Evolutionary conservation across 192 early-diverging fungal species (phyloP).

Genomic region (Lobosporangium transversale): DNA sequence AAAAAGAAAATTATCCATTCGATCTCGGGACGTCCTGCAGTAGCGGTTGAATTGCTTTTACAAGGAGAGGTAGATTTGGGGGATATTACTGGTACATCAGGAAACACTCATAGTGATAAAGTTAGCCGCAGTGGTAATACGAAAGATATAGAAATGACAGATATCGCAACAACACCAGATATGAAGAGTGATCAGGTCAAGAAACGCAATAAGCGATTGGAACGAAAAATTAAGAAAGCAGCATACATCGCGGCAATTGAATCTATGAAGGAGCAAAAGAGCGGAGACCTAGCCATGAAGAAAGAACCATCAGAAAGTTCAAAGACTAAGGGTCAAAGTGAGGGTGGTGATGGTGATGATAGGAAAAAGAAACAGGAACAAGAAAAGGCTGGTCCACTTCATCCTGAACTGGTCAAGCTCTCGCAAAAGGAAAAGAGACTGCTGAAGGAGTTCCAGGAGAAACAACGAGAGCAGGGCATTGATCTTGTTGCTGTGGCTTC

Average conservation of each 20-base stretch:
- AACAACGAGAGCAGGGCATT: slow-evolving; percentile 32
- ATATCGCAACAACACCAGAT: neutral
- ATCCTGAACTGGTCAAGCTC: slow-evolving; percentile 34
- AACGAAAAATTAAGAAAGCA: slow-evolving; percentile 47
- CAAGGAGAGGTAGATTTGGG: slow-evolving; percentile 28
- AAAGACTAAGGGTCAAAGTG: neutral
- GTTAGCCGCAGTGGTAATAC: slow-evolving; percentile 1
- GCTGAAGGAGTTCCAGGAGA: slow-evolving; percentile 51
- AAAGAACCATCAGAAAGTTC: neutral
- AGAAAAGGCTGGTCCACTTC: slow-evolving; percentile 13
- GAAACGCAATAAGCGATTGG: slow-evolving; percentile 51
- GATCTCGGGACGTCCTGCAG: slow-evolving; percentile 8
- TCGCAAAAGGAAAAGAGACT: slow-evolving; percentile 46
- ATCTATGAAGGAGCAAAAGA: neutral
- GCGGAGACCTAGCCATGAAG: neutral
- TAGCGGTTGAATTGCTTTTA: slow-evolving; percentile 31
- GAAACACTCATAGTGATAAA: neutral
- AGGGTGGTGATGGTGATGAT: neutral
- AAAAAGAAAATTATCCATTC: slow-evolving; percentile 20
- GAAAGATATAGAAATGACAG: slow-evolving; percentile 5
- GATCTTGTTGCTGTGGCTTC: slow-evolving; percentile 13
- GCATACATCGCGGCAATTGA: slow-evolving; percentile 46
- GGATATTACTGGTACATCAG: slow-evolving; percentile 29
- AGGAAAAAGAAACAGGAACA: slow-evolving; percentile 9
- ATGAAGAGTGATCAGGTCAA: no score